Evolutionary conservation across 1,284 basidiomycete genomes (phyloP), one percentile per base, ranked within the genome.

Genomic region (Gymnopus androsaceus): DNA sequence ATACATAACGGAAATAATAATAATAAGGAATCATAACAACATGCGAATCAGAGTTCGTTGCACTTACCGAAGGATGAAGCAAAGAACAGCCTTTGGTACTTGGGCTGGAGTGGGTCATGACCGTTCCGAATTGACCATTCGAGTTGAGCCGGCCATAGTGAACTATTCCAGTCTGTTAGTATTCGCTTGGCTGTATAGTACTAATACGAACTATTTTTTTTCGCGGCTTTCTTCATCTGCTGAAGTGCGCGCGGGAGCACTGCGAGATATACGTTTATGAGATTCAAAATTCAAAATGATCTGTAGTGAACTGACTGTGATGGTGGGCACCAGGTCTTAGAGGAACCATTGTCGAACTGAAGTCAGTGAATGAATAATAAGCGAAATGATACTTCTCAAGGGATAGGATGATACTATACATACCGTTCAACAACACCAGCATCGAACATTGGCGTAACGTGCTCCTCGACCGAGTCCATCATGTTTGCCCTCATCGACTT

Each of bases 11-110:
- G 23, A 42, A 11, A 23, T 17, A 11, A 45, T 9, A 30, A 33
- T 11, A 38, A 14, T 3, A 15, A 50, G 51, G 19, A 55, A 17
- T 27, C 15, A 4, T n/a, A 36, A 33, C 34, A 17, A 31, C 50
- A 31, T 41, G 11, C 6, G 33, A 50, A 45, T 54, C 40, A 53
- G 21, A 30, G 37, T n/a, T 7, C 14, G 8, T 27, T 17, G 23
- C 8, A 52, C 21, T 28, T 64, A 88, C 87, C 21, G 72, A 72
- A 5, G 85, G 87, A 66, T 90, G 87, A 1, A 89, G 64, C 3
- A 84, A 72, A 47, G 69, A 72, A 15, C 77, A 72, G 36, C 78
- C 75, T 62, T 85, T 85, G 2, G 61, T 59, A 17, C 73, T 73
- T 1, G 87, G 87, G 9, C 63, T 60, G 9, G 80, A 70, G 1